These are phyloP conservation scores for Neurospora sp. DNA, from an alignment of 495 filamentous ascomycete species.

Conservation along the genomic window DNA sequence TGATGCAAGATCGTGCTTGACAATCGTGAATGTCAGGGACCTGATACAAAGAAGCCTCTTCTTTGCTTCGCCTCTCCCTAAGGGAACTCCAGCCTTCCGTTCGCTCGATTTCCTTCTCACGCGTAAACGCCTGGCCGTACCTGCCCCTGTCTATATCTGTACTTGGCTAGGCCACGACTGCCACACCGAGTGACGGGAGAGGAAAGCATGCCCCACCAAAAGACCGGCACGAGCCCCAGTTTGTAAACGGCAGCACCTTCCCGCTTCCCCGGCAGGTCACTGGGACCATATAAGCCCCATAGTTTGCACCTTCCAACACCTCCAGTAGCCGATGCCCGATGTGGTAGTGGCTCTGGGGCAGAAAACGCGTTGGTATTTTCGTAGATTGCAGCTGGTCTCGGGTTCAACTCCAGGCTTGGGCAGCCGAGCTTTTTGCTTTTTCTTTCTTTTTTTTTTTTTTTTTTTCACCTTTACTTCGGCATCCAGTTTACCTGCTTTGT, in stretches of 20 bases:
- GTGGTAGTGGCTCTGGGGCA: not conserved
- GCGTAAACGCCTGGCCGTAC: not conserved
- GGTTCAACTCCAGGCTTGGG: not conserved
- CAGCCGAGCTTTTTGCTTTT: not conserved
- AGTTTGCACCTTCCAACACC: not conserved
- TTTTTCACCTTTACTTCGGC: too few relatives aligned
- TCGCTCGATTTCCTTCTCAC: not conserved
- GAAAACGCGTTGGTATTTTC: not conserved
- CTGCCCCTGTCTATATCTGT: not conserved
- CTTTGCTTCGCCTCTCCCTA: not conserved
- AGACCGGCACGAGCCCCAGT: too few relatives aligned
- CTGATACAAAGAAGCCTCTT: not conserved
- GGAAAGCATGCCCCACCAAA: too few relatives aligned
- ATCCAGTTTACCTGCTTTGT: too few relatives aligned
- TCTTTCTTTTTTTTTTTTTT: not conserved
- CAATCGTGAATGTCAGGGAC: not conserved
- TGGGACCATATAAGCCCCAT: not conserved
- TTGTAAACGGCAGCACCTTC: not conserved
- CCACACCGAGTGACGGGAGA: not conserved
- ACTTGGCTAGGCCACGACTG: not conserved
- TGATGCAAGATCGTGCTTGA: too few relatives aligned
- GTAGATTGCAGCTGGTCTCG: not conserved
- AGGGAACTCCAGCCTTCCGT: too few relatives aligned
- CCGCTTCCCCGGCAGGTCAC: not conserved
- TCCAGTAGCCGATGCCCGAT: not conserved